Evolutionary conservation across 2,329 filamentous ascomycete species (phyloP).

Genomic region (Sclerotinia minor): DNA sequence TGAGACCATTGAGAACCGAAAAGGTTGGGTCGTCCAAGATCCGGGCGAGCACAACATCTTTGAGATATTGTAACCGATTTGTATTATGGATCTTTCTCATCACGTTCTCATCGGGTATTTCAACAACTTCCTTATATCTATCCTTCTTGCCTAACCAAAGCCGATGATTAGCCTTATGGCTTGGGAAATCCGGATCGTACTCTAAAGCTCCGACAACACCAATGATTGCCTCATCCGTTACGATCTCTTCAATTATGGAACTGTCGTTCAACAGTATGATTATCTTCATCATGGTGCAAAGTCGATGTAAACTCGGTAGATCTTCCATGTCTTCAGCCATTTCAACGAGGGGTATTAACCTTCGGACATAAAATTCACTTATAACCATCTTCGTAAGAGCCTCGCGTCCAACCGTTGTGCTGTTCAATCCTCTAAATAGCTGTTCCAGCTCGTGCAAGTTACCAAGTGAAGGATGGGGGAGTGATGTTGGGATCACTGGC

Average conservation of each 20-base stretch:
- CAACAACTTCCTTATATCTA: slow-evolving; percentile 94
- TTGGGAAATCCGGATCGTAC: slow-evolving; percentile 97
- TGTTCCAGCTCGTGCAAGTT: slow-evolving; percentile 83
- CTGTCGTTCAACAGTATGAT: slow-evolving; percentile 94
- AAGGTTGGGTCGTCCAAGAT: slow-evolving; percentile 98
- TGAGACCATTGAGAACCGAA: slow-evolving; percentile 93
- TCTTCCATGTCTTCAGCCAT: slow-evolving; percentile 92
- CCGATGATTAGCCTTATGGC: slow-evolving; percentile 94
- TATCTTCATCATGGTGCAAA: slow-evolving; percentile 98
- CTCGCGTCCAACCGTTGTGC: slow-evolving; percentile 74
- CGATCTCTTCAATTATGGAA: slow-evolving; percentile 88
- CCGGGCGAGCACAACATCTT: slow-evolving; percentile 94
- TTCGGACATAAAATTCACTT: slow-evolving; percentile 80
- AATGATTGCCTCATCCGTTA: slow-evolving; percentile 83
- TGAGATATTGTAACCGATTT: slow-evolving; percentile 92
- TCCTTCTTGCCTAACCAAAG: slow-evolving; percentile 88
- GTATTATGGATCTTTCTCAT: slow-evolving; percentile 93
- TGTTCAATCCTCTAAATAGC: slow-evolving; percentile 76
- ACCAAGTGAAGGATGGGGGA: slow-evolving; percentile 78
- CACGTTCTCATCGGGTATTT: slow-evolving; percentile 79
- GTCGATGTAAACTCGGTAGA: slow-evolving; percentile 77
- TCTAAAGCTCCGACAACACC: slow-evolving; percentile 94
- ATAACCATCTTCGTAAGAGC: slow-evolving; percentile 85
- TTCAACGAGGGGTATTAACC: slow-evolving; percentile 80
- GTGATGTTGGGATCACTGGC: slow-evolving; percentile 64